A percentile compares a stretch with the other conserved stretches of the same genome.
Evolutionary conservation across 495 filamentous ascomycete genomes (phyloP).

Genomic region (Penicillium angulare): DNA sequence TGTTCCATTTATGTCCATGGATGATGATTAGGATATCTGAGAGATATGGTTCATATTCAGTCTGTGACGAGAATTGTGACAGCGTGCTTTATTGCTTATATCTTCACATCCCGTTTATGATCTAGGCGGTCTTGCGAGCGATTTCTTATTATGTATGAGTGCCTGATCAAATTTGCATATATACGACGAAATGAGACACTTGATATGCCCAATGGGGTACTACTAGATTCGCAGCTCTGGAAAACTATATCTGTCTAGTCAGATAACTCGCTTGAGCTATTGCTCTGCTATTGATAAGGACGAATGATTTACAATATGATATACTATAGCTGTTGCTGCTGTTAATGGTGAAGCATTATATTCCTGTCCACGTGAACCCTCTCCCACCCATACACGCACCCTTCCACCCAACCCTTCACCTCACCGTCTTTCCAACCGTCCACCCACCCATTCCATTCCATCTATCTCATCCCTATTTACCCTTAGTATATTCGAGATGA

Average conservation of each 20-base stretch:
- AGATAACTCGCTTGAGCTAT: too few species aligned
- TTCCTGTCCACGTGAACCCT: too few species aligned
- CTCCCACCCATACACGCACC: too few species aligned
- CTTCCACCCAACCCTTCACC: too few species aligned
- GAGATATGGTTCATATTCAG: slow-evolving; percentile 8
- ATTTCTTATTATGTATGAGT: slow-evolving; percentile 1
- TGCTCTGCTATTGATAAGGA: too few species aligned
- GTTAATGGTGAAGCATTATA: too few species aligned
- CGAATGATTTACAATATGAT: too few species aligned
- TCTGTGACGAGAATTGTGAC: not conserved
- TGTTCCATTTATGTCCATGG: not conserved
- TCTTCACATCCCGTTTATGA: not conserved
- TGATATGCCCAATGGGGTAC: slow-evolving; percentile 11
- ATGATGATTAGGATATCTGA: slow-evolving; percentile 22
- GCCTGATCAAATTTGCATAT: slow-evolving; percentile 29
- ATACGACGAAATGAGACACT: slow-evolving; percentile 28
- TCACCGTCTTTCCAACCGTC: too few species aligned
- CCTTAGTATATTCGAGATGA: slow-evolving; percentile 8
- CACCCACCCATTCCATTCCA: not conserved
- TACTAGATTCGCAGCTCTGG: not conserved
- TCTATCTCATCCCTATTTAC: not conserved
- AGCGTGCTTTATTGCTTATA: too few species aligned
- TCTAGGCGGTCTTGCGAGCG: slow-evolving; percentile 8
- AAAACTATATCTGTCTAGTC: too few species aligned
- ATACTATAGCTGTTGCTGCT: too few species aligned